Percentiles rank a stretch among this genome's conserved stretches.
These are phyloP conservation scores for Trametes villosa DNA, from an alignment of 768 basidiomycete species.

Conservation along the genomic window DNA sequence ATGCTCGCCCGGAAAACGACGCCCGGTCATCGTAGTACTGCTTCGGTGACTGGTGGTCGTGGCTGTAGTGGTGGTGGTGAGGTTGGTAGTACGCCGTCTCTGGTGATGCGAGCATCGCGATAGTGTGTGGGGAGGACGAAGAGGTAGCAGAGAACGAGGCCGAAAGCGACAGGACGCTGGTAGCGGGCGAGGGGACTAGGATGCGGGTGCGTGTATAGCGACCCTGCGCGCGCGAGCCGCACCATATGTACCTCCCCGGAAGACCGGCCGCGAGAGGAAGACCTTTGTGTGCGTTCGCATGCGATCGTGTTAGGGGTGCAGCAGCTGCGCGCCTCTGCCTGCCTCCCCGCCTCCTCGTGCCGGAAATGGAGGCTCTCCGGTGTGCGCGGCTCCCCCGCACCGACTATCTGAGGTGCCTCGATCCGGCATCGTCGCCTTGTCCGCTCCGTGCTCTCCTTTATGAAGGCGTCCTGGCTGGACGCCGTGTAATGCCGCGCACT, in stretches of 20 bases:
- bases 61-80: slow-evolving; percentile 13
- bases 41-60: slow-evolving; percentile 11
- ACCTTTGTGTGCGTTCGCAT: slow-evolving; percentile 10
- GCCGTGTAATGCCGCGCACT: background rate
- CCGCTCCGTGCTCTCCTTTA: slow-evolving; percentile 23
- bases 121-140: background rate
- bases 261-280: slow-evolving; percentile 15
- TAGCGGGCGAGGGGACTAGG: slow-evolving; percentile 3
- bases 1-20: slow-evolving; percentile 14
- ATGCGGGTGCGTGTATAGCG: slow-evolving; percentile 5
- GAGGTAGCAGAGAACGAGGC: background rate
- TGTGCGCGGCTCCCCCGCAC: slow-evolving; percentile 6
- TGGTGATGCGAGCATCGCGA: slow-evolving; percentile 17
- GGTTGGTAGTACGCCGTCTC: slow-evolving; percentile 14
- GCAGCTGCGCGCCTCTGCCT: slow-evolving; percentile 14
- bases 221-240: slow-evolving; percentile 1
- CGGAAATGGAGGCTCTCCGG: slow-evolving; percentile 25
- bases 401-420: slow-evolving; percentile 1
- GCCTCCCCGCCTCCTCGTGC: slow-evolving; percentile 35
- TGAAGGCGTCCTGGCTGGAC: slow-evolving; percentile 14
- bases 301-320: slow-evolving; percentile 23
- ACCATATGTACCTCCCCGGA: slow-evolving; percentile 21
- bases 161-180: background rate
- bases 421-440: slow-evolving; percentile 16
- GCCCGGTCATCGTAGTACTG: slow-evolving; percentile 18